Evolutionary conservation across 768 basidiomycete species (phyloP), one percentile per base, ranked within the genome.

Genomic region (Hericium erinaceus): DNA sequence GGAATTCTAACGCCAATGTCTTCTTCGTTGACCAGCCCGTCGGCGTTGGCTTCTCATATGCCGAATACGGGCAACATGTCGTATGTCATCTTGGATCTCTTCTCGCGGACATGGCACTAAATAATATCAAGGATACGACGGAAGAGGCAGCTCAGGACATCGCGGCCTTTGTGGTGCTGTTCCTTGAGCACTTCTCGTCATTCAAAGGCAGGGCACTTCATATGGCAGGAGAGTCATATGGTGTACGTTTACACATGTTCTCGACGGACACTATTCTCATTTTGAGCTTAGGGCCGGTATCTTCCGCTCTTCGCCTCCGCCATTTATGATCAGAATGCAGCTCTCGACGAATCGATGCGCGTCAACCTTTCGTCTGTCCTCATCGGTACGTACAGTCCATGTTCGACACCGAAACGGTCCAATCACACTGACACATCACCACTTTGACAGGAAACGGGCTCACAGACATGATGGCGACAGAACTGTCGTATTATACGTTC

Each of bases 91-190:
- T 57, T 22, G n/a, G 40, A 16, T n/a, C 15, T 56, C 58, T 26
- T 52, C n/a, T 18, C 53, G 26, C n/a, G 12, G 9, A 33, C 52
- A 33, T 22, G 28, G 28, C 55, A n/a, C 12, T 57, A 15, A 59
- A 16, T 37, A 40, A 44, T 52, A 1, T 5, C 7, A 41, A 85
- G 83, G 74, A 77, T 50, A 85, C 79, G 2, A 81, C 84, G 0
- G 80, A 84, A 64, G 82, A 85, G 46, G 86, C 84, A 4, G 84
- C 85, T 0, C 75, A 79, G 54, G 86, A 89, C 61, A 80, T 89
- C 3, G 84, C 85, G 0, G 80, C 82, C 0, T 89, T 89, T 61
- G 74, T 89, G 0, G 72, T 79, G 2, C 81, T 89, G 55, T 89
- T 89, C 70, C 88, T 89, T 51, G 85, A 89, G 62, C 76, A 83